phyloP scores from a whole-genome alignment of 2,329 filamentous ascomycete species.

The Cryphonectria radicalis region DNA sequence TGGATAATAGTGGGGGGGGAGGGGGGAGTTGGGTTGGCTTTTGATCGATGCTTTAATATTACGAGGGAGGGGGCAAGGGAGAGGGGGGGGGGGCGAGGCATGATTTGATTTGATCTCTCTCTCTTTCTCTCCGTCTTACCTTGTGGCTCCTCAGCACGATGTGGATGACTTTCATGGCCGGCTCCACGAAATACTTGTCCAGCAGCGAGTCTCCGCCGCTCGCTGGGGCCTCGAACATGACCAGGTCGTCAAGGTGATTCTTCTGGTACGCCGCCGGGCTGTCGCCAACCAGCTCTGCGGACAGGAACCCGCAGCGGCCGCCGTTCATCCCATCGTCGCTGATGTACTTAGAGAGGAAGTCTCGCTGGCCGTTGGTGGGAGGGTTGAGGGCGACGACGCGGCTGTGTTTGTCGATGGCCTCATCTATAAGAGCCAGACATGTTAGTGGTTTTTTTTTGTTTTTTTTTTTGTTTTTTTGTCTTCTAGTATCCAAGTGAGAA shows the following conservation, averaged over 20 bases:
- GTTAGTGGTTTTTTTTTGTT: background rate
- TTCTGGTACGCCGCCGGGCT: conserved; percentile 20
- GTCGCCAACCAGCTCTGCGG: conserved; percentile 18
- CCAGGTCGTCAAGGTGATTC: conserved; percentile 16
- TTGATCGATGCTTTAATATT: too few relatives aligned
- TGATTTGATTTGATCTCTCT: too few relatives aligned
- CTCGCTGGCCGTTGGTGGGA: conserved; percentile 14
- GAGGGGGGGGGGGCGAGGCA: too few relatives aligned
- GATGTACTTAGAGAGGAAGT: conserved; percentile 20
- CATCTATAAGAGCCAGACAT: conserved; percentile 5
- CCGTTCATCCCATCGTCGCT: conserved; percentile 12
- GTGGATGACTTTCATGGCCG: conserved; percentile 15
- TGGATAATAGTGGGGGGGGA: background rate
- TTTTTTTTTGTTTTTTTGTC: background rate
- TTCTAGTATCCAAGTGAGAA: background rate
- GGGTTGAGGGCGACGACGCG: conserved; percentile 11
- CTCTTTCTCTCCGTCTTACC: background rate
- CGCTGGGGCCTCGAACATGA: conserved; percentile 17
- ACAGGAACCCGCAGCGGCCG: conserved; percentile 16
- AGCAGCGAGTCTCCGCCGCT: conserved; percentile 8
- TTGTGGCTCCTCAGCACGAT: background rate
- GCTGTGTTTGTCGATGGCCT: conserved; percentile 17
- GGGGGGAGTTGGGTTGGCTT: background rate
- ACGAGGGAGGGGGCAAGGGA: too few relatives aligned
- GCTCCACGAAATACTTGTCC: conserved; percentile 15